These are phyloP conservation scores for Berkeleyomyces basicola DNA, from an alignment of 2,329 filamentous ascomycete species.

Conservation along the genomic window DNA sequence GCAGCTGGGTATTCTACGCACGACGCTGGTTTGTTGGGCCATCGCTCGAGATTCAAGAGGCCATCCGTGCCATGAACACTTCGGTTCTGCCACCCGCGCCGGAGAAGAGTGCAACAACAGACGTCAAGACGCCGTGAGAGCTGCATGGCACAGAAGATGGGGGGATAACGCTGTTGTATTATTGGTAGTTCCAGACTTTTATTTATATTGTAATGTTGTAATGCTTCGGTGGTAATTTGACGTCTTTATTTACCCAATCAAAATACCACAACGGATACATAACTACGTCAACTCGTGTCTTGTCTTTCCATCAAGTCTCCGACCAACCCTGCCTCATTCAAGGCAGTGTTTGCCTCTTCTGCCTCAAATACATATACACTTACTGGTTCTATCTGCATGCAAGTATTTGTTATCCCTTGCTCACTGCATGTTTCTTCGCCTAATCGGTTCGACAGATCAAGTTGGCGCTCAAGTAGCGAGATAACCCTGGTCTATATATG, in stretches of 20 bases:
- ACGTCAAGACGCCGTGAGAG: background rate
- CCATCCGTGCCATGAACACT: conserved; percentile 32
- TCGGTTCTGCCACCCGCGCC: conserved; percentile 28
- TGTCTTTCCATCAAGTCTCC: too few relatives aligned
- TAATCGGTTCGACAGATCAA: too few relatives aligned
- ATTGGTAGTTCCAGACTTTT: background rate
- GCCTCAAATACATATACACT: too few relatives aligned
- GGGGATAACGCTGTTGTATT: background rate
- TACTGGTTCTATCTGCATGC: too few relatives aligned
- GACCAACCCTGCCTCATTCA: too few relatives aligned
- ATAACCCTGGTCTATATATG: background rate
- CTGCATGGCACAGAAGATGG: background rate
- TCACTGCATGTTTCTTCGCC: too few relatives aligned
- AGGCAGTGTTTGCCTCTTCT: too few relatives aligned
- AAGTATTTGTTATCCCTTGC: too few relatives aligned
- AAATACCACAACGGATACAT: background rate
- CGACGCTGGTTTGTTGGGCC: conserved; percentile 39
- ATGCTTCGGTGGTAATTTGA: background rate
- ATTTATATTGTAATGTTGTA: background rate
- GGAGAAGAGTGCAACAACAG: conserved; percentile 18
- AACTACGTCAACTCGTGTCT: too few relatives aligned
- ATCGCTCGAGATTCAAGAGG: conserved; percentile 33
- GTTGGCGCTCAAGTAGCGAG: too few relatives aligned
- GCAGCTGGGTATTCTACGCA: conserved; percentile 36
- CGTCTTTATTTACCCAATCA: background rate